Conservation (phyloP, 345 rosid species). For the Durio zibethinus region DNA sequence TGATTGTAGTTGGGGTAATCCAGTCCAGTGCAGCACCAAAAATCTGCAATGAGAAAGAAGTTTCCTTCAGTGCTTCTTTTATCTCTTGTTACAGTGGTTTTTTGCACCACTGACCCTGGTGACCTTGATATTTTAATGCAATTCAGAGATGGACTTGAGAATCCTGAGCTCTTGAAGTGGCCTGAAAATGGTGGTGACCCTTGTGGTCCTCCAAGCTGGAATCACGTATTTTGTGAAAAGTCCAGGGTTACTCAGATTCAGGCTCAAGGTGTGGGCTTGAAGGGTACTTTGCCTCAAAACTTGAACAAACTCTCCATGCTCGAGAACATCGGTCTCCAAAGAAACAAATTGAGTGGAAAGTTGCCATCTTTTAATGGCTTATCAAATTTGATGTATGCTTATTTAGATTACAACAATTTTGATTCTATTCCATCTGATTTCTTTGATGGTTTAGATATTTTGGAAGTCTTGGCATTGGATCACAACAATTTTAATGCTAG, state of each 20-base stretch:
- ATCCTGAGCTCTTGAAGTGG: slow-evolving; percentile 66
- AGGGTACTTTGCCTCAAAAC: slow-evolving; percentile 60
- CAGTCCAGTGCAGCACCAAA: slow-evolving; percentile 7
- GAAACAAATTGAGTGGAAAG: slow-evolving; percentile 53
- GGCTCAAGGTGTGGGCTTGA: slow-evolving; percentile 51
- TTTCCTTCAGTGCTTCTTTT: slow-evolving; percentile 28
- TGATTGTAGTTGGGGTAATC: slow-evolving; percentile 1
- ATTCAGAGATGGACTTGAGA: slow-evolving; percentile 58
- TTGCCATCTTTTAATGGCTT: slow-evolving; percentile 60
- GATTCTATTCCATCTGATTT: slow-evolving; percentile 61
- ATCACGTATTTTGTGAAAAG: slow-evolving; percentile 46
- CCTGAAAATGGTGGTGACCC: slow-evolving; percentile 63
- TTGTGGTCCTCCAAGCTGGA: slow-evolving; percentile 56
- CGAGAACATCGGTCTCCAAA: slow-evolving; percentile 54
- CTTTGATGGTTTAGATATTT: slow-evolving; percentile 44
- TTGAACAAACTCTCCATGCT: slow-evolving; percentile 57
- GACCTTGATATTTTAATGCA: slow-evolving; percentile 51
- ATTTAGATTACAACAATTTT: slow-evolving; percentile 54
- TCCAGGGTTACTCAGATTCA: slow-evolving; percentile 60
- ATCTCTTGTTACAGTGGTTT: slow-evolving; percentile 29
- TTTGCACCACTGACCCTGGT: slow-evolving; percentile 42
- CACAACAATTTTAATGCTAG: slow-evolving; percentile 47
- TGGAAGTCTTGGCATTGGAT: slow-evolving; percentile 63
- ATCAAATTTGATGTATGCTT: slow-evolving; percentile 43
- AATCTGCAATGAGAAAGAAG: slow-evolving; percentile 35